Evolutionary conservation across 2,329 filamentous ascomycete genomes (phyloP).

Genomic region (Claviceps pazoutovae): DNA sequence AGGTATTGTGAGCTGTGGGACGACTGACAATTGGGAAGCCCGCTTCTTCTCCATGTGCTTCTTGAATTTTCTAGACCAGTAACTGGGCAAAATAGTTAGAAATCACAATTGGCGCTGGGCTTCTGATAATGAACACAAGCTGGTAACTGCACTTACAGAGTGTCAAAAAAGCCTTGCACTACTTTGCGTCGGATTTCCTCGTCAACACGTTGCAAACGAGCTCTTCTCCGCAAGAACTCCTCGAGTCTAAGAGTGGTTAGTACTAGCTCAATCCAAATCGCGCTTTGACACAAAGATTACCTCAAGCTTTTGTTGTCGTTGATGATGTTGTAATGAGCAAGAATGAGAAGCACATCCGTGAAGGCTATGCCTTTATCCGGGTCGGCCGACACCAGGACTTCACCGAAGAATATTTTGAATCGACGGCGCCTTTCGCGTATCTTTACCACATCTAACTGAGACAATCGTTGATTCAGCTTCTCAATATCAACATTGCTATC

Average conservation of each 20-base stretch:
- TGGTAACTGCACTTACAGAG: constrained; percentile 41
- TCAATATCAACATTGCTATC: constrained; percentile 54
- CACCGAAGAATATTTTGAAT: constrained; percentile 94
- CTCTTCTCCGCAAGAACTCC: constrained; percentile 82
- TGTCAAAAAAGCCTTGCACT: constrained; percentile 92
- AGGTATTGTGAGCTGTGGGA: constrained; percentile 72
- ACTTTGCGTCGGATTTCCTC: constrained; percentile 84
- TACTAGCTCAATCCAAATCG: neutral
- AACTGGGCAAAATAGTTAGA: constrained; percentile 26
- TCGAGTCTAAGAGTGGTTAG: constrained; percentile 48
- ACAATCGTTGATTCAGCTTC: constrained; percentile 59
- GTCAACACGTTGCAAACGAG: constrained; percentile 82
- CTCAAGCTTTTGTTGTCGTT: constrained; percentile 90
- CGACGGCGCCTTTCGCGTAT: constrained; percentile 63
- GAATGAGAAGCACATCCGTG: constrained; percentile 80
- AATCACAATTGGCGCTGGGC: neutral
- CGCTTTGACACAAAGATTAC: constrained; percentile 26
- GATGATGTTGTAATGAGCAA: constrained; percentile 98
- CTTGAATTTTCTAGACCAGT: constrained; percentile 75
- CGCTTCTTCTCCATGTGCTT: constrained; percentile 58
- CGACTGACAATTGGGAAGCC: constrained; percentile 58
- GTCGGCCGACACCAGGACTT: constrained; percentile 87
- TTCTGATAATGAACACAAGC: neutral
- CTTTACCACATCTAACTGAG: constrained; percentile 56
- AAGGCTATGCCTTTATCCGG: constrained; percentile 83